Evolutionary conservation across 2,329 filamentous ascomycete species (phyloP), one percentile per base, ranked within the genome.

Genomic region (Ophiognomonia clavigignenti-juglandacearum): DNA sequence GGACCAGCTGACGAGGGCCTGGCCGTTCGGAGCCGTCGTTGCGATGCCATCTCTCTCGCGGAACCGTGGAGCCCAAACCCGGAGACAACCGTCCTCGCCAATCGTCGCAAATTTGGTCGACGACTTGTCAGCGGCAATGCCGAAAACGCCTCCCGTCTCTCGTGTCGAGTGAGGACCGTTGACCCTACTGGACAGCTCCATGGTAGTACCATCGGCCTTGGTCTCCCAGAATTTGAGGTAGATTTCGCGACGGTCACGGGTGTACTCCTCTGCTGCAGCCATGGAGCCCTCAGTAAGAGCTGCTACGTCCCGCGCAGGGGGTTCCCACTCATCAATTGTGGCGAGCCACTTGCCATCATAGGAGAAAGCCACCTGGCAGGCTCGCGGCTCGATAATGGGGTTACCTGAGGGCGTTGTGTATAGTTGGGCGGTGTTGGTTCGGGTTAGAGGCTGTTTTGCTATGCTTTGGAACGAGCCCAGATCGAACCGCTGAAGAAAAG

Each of bases 201-300:
- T 88, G 56, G 70, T 59, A 59, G 78, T 61, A 60, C 72, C 60
- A 58, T 73, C 59, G 58, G 72, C 60, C 67, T 79, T 80, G 67
- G 86, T 66, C 63, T 83, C 69, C 93, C 93, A 98, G 63, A 98
- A 93, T 62, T 96, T 96, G 41, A 98, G 73, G 58, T 86, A 87
- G 1, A 90, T 79, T 62, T 97, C 92, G 36, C 77, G 76, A 52
- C 72, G 74, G 52, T 75, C 73, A 26, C 68, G 66, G 24, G 71
- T 65, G 47, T 79, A 73, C 43, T 68, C 73, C 54, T 66, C 70
- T 52, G 64, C 50, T 58, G 56, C 46, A 6, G 57, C 56, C 39
- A 59, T 66, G 43, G 64, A 61, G n/a, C 61, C 65, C 34, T 64
- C 66, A 18, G 71, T 70, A 8, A 86, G 64, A 47, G 76, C 75